Conservation (phyloP, 2,329 filamentous ascomycete genomes). For the Colletotrichum godetiae region DNA sequence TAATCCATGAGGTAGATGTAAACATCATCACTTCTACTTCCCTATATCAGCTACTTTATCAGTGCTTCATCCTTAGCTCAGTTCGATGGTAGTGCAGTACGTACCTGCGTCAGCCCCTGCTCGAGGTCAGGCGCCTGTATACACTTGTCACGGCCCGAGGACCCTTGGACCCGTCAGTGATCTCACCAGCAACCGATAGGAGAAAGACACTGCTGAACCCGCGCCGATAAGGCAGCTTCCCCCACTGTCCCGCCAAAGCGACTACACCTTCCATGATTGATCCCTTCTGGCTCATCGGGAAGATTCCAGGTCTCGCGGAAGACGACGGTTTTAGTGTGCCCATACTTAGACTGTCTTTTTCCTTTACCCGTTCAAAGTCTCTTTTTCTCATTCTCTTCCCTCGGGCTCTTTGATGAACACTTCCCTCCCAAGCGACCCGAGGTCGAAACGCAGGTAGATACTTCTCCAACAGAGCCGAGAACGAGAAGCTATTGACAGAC, state of each 20-base stretch:
- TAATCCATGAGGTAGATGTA: too few species aligned
- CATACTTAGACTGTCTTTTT: background rate
- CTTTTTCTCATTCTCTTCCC: background rate
- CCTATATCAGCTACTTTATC: too few species aligned
- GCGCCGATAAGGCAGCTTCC: constrained; percentile 16
- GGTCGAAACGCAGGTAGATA: background rate
- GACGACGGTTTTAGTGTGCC: background rate
- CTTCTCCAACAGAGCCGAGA: background rate
- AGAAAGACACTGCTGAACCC: background rate
- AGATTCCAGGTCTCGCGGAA: background rate
- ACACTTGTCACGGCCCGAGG: background rate
- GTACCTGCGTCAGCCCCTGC: constrained; percentile 3
- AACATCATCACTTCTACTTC: too few species aligned
- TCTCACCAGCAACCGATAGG: constrained; percentile 35
- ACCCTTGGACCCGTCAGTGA: constrained; percentile 12
- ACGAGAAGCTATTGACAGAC: background rate
- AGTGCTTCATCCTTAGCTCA: too few species aligned
- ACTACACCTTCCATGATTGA: background rate
- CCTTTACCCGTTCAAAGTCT: background rate
- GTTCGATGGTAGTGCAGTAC: background rate
- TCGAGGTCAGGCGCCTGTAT: background rate
- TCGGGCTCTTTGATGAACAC: background rate
- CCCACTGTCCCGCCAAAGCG: constrained; percentile 14
- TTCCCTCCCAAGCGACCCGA: background rate
- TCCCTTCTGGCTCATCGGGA: background rate